Base-by-base conservation (phyloP, 2,329 filamentous ascomycete species). In the Verticillium dahliae region DNA sequence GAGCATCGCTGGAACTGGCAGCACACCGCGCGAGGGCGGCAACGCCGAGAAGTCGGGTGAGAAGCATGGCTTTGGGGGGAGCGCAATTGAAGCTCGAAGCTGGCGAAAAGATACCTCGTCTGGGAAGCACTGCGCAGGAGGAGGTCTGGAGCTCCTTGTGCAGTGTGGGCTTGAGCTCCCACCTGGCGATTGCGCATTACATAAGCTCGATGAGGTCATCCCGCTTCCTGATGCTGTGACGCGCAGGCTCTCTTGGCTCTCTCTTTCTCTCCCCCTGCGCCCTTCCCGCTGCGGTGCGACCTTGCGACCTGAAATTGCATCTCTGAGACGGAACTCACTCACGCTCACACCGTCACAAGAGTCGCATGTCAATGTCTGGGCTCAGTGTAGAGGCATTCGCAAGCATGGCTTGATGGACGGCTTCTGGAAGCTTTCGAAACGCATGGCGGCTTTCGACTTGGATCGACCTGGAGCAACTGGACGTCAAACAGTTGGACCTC, bases 1-100 rank as follows among this genome's bases (percentile, higher is more conserved):
- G 63, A 27, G 61, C 45, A 22, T 52, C 59, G 54, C 45, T 52
- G 50, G 60, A 64, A 22, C 39, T 41, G 31, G 60, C 58, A 27
- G 56, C 63, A 27, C 63, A 45, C n/a, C 45, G 60, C 34, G 64
- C 31, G 18, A 63, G 33, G 56, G 60, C 56, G 52, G 54, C 57
- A 31, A 62, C 31, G 37, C 58, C 57, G 35, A 62, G 22, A 15
- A 60, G 18, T 1, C 39, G 57, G 41, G 39, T 57, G 56, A 65
- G 39, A 33, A 56, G 56, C 63, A 65, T 65, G 22, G 41, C 39
- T 45, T 39, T 22, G 10, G 27, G 45, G 18, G 18, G 50, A 35
- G 3, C 27, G 54, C 52, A 22, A 56, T 52, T 52, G 34, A 14
- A 15, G 45, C 37, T 37, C 13, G 10, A 15, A 13, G 39, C 15